Evolutionary conservation across 2,329 filamentous ascomycete species (phyloP).

Genomic region (Botrytis tulipae): DNA sequence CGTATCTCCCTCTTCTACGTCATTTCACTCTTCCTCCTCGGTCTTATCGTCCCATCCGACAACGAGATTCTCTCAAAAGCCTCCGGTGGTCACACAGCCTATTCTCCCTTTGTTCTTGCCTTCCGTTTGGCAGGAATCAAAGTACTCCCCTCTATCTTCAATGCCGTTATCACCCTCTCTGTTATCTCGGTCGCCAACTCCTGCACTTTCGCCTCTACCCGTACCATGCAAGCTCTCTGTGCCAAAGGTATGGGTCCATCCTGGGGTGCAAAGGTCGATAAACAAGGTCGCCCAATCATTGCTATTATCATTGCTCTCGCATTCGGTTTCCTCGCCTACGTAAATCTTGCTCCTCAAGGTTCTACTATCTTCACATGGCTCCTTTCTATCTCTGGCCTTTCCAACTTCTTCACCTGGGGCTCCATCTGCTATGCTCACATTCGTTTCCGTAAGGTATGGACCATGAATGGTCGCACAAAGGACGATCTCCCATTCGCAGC

Average conservation of each 20-base stretch:
- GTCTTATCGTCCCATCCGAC: constrained; percentile 75
- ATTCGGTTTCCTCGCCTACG: constrained; percentile 59
- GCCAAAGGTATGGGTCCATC: constrained; percentile 81
- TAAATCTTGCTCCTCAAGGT: constrained; percentile 57
- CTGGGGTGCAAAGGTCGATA: constrained; percentile 77
- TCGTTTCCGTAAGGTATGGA: constrained; percentile 63
- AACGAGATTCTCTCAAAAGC: constrained; percentile 58
- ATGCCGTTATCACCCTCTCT: constrained; percentile 85
- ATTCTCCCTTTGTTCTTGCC: constrained; percentile 90
- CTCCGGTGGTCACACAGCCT: constrained; percentile 62
- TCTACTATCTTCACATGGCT: constrained; percentile 68
- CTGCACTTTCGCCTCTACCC: constrained; percentile 85
- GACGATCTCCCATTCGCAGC: constrained; percentile 50
- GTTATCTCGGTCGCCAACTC: constrained; percentile 91
- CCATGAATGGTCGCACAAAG: constrained; percentile 53
- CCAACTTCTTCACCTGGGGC: constrained; percentile 74
- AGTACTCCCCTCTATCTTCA: constrained; percentile 84
- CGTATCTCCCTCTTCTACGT: constrained; percentile 85
- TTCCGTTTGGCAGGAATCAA: constrained; percentile 81
- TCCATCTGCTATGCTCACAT: constrained; percentile 65
- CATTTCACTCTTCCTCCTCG: constrained; percentile 76
- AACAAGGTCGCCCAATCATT: constrained; percentile 68
- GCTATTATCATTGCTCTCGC: constrained; percentile 51
- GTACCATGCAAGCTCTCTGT: constrained; percentile 84
- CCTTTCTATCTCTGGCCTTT: constrained; percentile 68